Evolutionary conservation across 2,329 filamentous ascomycete species (phyloP), one percentile per base, ranked within the genome.

Genomic region (Aspergillus calidoustus): DNA sequence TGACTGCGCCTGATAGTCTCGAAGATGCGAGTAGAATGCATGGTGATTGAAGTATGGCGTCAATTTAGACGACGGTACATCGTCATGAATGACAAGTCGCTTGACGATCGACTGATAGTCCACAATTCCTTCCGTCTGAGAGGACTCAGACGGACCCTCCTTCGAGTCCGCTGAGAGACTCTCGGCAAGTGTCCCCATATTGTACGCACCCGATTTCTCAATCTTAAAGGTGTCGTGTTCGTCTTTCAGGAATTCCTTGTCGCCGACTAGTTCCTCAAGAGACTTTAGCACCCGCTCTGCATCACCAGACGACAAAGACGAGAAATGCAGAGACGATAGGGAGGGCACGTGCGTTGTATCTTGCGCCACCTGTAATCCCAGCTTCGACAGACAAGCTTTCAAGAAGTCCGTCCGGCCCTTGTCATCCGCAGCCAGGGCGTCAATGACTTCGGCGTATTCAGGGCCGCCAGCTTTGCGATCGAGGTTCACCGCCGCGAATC

Each of bases 1-100:
- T 1, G 84, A 82, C 52, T 85, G 83, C 13, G 77, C 74, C 56
- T 90, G 87, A 72, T 93, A 96, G 28, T 86, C 80, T 25, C 81
- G 78, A 9, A 98, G 82, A 62, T 90, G 89, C 4, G 86, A 81
- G 74, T 89, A 98, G 76, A 89, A 98, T 1, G 88, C 82, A 60
- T 89, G 81, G 72, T 97, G 93, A 69, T 96, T 91, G 79, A 98
- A 98, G 68, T 89, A 89, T 0, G 93, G 93, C 0, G 93, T 97
- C 55, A 89, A 84, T 70, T 91, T 90, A 3, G 83, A 82, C 6
- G 87, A 82, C 0, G 94, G 93, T 65, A 89, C 86, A 3, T 83
- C 80, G 44, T 92, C 87, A 69, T 97, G 91, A 0, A 90, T 81
- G 5, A 93, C 81, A 23, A 99, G 83, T 17, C 82, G 85, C 77